These are phyloP conservation scores for Aspergillus hortae DNA, from an alignment of 2,329 filamentous ascomycete species.

Conservation along the genomic window DNA sequence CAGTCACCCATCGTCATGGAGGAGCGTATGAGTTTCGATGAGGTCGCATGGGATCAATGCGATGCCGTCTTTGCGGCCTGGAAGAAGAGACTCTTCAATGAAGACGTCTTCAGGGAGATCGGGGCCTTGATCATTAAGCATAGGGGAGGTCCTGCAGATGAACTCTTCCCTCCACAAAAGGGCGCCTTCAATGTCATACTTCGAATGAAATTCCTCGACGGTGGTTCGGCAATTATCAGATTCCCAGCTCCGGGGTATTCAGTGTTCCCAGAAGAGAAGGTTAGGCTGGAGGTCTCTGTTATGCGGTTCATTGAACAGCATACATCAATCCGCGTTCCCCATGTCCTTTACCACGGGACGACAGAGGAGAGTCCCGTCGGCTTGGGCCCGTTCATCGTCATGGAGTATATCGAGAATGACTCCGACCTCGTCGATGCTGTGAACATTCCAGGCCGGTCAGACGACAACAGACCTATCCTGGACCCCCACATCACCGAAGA, in stretches of 20 bases:
- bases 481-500: no score
- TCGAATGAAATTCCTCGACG: slow-evolving; percentile 17
- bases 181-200: slow-evolving; percentile 22
- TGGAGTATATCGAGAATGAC: no score
- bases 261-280: no score
- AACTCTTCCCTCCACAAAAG: background rate
- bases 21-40: background rate
- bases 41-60: background rate
- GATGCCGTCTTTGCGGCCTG: background rate
- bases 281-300: no score
- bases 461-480: no score
- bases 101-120: slow-evolving; percentile 3
- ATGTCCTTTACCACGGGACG: no score
- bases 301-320: no score
- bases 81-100: background rate
- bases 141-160: slow-evolving; percentile 1
- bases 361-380: no score
- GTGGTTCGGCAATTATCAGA: slow-evolving; percentile 13
- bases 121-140: slow-evolving; percentile 6
- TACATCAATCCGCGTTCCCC: no score
- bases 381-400: no score
- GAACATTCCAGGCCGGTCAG: no score
- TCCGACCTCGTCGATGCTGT: no score
- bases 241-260: slow-evolving; percentile 14
- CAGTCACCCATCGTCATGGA: background rate